Percentiles rank a stretch among this genome's conserved stretches.
phyloP scores from a whole-genome alignment of 768 basidiomycete genomes.

The Termitomyces sp. region DNA sequence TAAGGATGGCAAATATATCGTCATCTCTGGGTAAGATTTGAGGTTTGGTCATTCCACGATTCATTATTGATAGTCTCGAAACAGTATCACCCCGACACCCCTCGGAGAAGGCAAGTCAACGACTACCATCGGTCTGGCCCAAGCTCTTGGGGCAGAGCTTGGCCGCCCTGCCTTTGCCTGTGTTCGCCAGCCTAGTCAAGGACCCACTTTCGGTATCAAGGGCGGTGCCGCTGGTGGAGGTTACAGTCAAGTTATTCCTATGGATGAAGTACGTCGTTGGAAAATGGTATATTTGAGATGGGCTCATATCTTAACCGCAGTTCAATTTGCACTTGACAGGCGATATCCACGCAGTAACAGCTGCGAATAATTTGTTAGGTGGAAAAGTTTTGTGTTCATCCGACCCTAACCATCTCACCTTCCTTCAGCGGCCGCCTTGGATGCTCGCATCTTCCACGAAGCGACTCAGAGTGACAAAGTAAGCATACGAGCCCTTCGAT shows the following conservation, averaged over 20 bases:
- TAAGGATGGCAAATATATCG: slow-evolving; percentile 92
- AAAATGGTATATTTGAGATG: neutral
- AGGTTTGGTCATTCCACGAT: neutral
- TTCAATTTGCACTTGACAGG: slow-evolving; percentile 96
- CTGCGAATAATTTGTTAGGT: slow-evolving; percentile 96
- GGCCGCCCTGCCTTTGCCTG: slow-evolving; percentile 92
- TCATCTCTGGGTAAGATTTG: slow-evolving; percentile 75
- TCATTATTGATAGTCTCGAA: neutral
- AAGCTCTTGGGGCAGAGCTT: slow-evolving; percentile 93
- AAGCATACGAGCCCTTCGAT: neutral
- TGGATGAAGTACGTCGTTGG: slow-evolving; percentile 73
- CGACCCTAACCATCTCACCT: neutral
- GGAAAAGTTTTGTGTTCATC: slow-evolving; percentile 9
- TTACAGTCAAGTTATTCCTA: slow-evolving; percentile 98
- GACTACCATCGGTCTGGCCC: slow-evolving; percentile 93
- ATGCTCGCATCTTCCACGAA: slow-evolving; percentile 98
- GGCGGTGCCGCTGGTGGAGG: slow-evolving; percentile 98
- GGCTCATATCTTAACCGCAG: slow-evolving; percentile 26
- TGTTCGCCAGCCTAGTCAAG: slow-evolving; percentile 97
- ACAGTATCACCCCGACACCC: slow-evolving; percentile 91
- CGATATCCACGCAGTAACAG: slow-evolving; percentile 96
- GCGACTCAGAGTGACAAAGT: slow-evolving; percentile 92
- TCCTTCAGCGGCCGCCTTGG: slow-evolving; percentile 80
- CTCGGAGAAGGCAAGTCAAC: slow-evolving; percentile 98
- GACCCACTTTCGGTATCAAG: slow-evolving; percentile 98